A percentile compares a stretch with the other conserved stretches of the same genome.
Conservation (phyloP, 2,329 filamentous ascomycete species). For the Fusarium tjaetaba region DNA sequence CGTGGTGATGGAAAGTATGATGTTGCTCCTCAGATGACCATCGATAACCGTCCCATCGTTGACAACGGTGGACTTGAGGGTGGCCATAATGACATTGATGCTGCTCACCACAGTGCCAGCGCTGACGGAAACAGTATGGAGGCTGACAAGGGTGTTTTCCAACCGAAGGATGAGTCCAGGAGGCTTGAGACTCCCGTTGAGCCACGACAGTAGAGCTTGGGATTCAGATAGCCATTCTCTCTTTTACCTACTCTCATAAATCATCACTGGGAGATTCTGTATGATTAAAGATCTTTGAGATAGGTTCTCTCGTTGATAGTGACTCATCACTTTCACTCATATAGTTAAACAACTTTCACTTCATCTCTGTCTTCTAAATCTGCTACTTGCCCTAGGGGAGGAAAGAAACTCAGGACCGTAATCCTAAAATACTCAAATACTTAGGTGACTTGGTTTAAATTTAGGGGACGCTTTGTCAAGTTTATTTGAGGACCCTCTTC, state of each 20-base stretch:
- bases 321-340: neutral
- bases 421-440: rapidly evolving
- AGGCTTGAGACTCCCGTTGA: neutral
- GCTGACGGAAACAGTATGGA: conserved; percentile 22
- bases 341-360: neutral
- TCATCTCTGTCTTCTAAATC: rapidly evolving
- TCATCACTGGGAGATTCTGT: rapidly evolving
- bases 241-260: rapidly evolving
- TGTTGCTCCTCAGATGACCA: conserved; percentile 29
- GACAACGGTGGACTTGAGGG: conserved; percentile 23
- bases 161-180: neutral
- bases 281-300: neutral
- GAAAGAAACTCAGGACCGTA: rapidly evolving
- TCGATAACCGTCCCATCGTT: conserved; percentile 15
- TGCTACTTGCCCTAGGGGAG: no score
- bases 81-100: neutral
- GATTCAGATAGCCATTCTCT: no score
- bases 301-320: neutral
- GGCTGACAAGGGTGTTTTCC: conserved; percentile 8
- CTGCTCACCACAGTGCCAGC: neutral
- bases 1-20: conserved; percentile 34
- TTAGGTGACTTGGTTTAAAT: neutral
- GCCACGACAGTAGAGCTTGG: neutral
- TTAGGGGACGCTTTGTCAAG: neutral
- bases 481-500: neutral